Base-by-base conservation (phyloP, 208 protist species). In the Histomonas meleagridis region DNA sequence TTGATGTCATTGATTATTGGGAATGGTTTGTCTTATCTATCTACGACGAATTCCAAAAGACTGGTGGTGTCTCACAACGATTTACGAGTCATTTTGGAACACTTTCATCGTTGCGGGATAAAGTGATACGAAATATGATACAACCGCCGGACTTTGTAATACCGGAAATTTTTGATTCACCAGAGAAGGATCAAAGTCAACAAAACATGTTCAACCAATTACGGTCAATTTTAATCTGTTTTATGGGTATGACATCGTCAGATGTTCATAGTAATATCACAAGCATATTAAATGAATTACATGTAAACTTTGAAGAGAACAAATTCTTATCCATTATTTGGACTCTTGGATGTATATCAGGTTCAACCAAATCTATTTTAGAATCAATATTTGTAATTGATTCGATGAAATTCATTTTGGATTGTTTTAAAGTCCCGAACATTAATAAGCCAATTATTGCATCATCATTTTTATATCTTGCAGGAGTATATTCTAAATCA, bases 291-390 rank as follows among this genome's bases (percentile, higher is more conserved):
- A 32, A 51, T 2, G 23, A 55, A 26, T 49, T 86, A 18, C 23
- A 43, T 26, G 4, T 3, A n/a, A 48, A 51, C 38, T 86, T 43
- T 28, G 18, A n/a, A 2, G 26, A 43, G 38, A 55, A 86, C 3
- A 1, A 32, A 26, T 86, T 86, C 16, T 40, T 51, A 12, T 86
- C 76, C 26, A 28, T 86, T 35, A 86, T 86, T 38, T 86, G 76
- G 76, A 32, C 46, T 38, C 43, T 86, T 86, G 40, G 40, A 51
- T 86, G 76, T 46, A 86, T 86, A 14, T 51, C 76, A 86, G 76
- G 76, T 40, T 0, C 76, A 35, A 86, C 76, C 32, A 48, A 48
- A 18, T 55, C 46, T 38, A 14, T 43, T 10, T 4, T 86, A 18
- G 76, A 86, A 55, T 43, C 40, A 32, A 43, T 26, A 5, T 86